Base-by-base conservation (phyloP, 2,329 filamentous ascomycete species). In the Helminthosporium solani region DNA sequence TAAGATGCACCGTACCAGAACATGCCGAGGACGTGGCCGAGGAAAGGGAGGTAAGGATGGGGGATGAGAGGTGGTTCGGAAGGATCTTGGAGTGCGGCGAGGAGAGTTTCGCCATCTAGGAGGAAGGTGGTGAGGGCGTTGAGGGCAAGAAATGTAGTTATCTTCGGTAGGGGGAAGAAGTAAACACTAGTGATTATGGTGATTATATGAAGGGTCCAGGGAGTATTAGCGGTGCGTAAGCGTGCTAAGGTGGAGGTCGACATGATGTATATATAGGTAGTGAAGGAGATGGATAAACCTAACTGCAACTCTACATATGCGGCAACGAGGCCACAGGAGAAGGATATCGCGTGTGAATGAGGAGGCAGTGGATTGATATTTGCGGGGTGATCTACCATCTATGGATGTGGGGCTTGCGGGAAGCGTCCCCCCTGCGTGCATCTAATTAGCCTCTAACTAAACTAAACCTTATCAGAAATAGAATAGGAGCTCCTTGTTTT, bases 11-110 rank as follows among this genome's bases (percentile, higher is more conserved):
- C 59, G 19, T 59, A 33, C 33, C 40, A 46, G 40, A 75, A 57
- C 53, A 77, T 62, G 15, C 70, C 70, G 9, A 77, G 46, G 15
- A 76, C 62, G 47, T 78, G 75, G 2, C 75, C 75, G 36, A 77
- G 53, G 35, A 72, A 60, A 0, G 75, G 75, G 37, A 78, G 64
- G 15, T 41, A 60, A 1, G 70, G 61, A 28, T 66, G 68, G 16
- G 75, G 34, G 1, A 70, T 47, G 3, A 73, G 70, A 7, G 75
- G 75, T 12, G 48, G 48, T 50, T 78, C 75, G 33, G 57, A 54
- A 8, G 66, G 56, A 33, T 60, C 49, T 43, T 51, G 54, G 21
- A 49, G 23, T 4, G 45, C 41, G 6, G 44, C 25, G 3, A 56
- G 46, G 21, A 56, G 31, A 9, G 20, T 11, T 44, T 56, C 53